Evolutionary conservation across 2,329 filamentous ascomycete species (phyloP).

Genomic region (Fusarium ramigenum): DNA sequence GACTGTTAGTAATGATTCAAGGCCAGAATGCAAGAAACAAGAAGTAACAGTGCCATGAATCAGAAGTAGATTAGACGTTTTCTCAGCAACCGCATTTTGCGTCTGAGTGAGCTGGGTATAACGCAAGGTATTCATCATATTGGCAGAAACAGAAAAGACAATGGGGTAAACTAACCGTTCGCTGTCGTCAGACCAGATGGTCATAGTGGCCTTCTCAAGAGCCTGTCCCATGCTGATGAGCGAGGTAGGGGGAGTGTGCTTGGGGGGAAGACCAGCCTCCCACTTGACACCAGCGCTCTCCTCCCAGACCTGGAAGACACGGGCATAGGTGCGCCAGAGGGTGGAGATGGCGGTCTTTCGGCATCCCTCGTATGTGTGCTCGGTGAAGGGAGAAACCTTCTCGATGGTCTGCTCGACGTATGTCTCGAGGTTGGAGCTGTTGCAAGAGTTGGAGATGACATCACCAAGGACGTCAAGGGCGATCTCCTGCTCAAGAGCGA

Average conservation of each 20-base stretch:
- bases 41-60: slow-evolving; percentile 43
- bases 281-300: slow-evolving; percentile 80
- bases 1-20: slow-evolving; percentile 53
- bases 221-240: slow-evolving; percentile 87
- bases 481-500: slow-evolving; percentile 97
- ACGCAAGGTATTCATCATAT: slow-evolving; percentile 89
- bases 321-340: slow-evolving; percentile 91
- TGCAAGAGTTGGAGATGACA: slow-evolving; percentile 86
- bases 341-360: slow-evolving; percentile 92
- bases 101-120: slow-evolving; percentile 99
- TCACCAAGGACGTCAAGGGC: slow-evolving; percentile 95
- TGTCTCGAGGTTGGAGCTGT: slow-evolving; percentile 74
- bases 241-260: slow-evolving; percentile 80
- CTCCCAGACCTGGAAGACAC: slow-evolving; percentile 88
- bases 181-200: slow-evolving; percentile 87
- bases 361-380: slow-evolving; percentile 92
- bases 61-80: slow-evolving; percentile 65
- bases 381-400: slow-evolving; percentile 79
- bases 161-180: slow-evolving; percentile 78
- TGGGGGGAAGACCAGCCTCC: slow-evolving; percentile 86
- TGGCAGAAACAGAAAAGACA: slow-evolving; percentile 41
- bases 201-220: slow-evolving; percentile 84
- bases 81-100: slow-evolving; percentile 89
- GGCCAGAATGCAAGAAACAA: slow-evolving; percentile 34
- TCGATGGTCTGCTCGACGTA: slow-evolving; percentile 92